Conservation (phyloP, 2,329 filamentous ascomycete genomes). For the Claviceps capensis region DNA sequence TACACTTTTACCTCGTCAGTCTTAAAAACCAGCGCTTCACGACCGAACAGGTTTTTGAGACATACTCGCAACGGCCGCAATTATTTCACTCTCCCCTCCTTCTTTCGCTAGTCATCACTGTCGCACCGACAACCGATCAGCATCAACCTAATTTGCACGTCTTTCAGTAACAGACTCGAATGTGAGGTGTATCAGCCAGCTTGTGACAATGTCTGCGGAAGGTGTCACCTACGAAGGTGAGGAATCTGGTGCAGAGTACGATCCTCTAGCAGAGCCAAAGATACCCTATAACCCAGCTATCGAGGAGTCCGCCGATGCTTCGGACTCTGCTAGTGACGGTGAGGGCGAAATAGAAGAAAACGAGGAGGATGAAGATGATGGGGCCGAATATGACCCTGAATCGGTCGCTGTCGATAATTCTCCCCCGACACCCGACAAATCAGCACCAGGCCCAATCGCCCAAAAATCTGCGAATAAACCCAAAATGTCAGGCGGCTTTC, state of each 20-base stretch:
- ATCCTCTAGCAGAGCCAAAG: slow-evolving; percentile 41
- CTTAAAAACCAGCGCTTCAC: too few relatives aligned
- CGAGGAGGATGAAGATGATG: slow-evolving; percentile 37
- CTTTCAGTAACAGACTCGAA: neutral
- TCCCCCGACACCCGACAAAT: slow-evolving; percentile 21
- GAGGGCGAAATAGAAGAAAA: slow-evolving; percentile 36
- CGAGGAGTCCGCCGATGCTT: slow-evolving; percentile 34
- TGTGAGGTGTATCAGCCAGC: neutral
- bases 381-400: slow-evolving; percentile 44
- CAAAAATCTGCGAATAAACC: slow-evolving; percentile 32
- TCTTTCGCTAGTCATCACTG: neutral
- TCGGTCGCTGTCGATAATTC: slow-evolving; percentile 33
- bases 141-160: neutral
- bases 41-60: neutral
- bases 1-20: neutral
- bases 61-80: neutral
- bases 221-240: slow-evolving; percentile 37
- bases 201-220: slow-evolving; percentile 23
- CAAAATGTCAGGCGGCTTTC: slow-evolving; percentile 45
- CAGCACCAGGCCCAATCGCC: slow-evolving; percentile 14
- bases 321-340: slow-evolving; percentile 34
- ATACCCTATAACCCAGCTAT: slow-evolving; percentile 34
- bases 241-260: slow-evolving; percentile 41
- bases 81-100: neutral
- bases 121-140: neutral